phyloP scores from a whole-genome alignment of 169 alveolate genomes.

The Miamiensis avidus region DNA sequence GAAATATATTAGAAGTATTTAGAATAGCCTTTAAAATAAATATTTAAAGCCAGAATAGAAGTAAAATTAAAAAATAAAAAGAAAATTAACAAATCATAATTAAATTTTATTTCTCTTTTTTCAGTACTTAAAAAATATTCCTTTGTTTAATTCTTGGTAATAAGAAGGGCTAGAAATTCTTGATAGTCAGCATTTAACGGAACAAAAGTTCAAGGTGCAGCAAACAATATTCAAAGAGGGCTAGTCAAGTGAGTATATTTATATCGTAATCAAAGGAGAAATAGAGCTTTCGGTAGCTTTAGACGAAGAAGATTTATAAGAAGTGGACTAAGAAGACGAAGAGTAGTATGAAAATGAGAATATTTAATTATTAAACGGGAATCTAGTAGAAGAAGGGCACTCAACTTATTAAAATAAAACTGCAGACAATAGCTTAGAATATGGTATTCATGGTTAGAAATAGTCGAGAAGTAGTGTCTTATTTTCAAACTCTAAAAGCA shows the following conservation, averaged over 20 bases:
- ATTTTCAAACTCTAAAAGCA: too few species aligned
- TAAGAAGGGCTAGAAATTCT: not conserved
- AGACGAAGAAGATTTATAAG: not conserved
- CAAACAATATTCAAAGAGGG: not conserved
- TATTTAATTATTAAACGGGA: too few species aligned
- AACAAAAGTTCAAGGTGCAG: not conserved
- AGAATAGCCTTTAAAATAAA: not conserved
- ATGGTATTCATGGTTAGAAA: too few species aligned
- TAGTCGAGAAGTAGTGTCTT: not conserved
- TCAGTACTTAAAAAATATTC: not conserved
- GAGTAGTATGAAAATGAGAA: too few species aligned
- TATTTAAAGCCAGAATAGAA: not conserved
- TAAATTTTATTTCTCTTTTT: too few species aligned
- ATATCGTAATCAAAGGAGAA: not conserved
- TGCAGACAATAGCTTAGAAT: too few species aligned
- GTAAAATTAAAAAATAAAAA: too few species aligned
- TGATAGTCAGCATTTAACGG: not conserved
- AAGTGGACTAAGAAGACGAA: too few species aligned
- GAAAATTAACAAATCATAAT: too few species aligned
- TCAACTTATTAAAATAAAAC: too few species aligned
- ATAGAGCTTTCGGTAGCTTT: not conserved
- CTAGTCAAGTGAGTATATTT: not conserved
- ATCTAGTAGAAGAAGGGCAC: not conserved
- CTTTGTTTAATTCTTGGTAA: not conserved
- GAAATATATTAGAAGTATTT: not conserved